phyloP scores from a whole-genome alignment of 2,329 filamentous ascomycete species.

The Amauroascus verrucosus region DNA sequence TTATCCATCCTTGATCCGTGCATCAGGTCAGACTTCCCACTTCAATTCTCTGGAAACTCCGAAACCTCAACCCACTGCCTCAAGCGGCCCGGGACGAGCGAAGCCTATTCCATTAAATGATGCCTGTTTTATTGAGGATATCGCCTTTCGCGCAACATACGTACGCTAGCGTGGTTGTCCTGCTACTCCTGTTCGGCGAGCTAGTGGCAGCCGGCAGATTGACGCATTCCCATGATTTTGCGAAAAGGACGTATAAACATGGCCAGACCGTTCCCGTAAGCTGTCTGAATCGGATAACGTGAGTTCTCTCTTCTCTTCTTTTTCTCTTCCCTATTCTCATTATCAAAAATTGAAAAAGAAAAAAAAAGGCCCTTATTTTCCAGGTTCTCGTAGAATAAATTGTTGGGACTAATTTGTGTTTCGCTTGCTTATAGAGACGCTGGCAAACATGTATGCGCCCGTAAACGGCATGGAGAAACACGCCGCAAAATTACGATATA shows the following conservation, averaged over 20 bases:
- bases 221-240: constrained; percentile 10
- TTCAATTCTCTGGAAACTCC: background rate
- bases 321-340: background rate
- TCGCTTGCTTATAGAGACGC: constrained; percentile 55
- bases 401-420: constrained; percentile 12
- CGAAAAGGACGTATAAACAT: constrained; percentile 33
- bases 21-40: background rate
- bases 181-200: constrained; percentile 5
- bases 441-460: constrained; percentile 57
- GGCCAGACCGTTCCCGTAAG: constrained; percentile 43
- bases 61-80: background rate
- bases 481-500: background rate
- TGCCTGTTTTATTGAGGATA: background rate
- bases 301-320: no score
- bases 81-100: background rate
- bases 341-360: background rate
- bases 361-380: no score
- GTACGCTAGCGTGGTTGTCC: background rate
- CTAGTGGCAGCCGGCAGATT: constrained; percentile 3
- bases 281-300: constrained; percentile 45
- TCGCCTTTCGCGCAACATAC: background rate
- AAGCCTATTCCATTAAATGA: background rate
- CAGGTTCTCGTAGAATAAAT: no score
- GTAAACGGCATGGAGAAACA: background rate
- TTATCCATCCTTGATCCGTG: background rate